Base-by-base conservation (phyloP, 495 filamentous ascomycete genomes). In the Penicillium cataractarum region DNA sequence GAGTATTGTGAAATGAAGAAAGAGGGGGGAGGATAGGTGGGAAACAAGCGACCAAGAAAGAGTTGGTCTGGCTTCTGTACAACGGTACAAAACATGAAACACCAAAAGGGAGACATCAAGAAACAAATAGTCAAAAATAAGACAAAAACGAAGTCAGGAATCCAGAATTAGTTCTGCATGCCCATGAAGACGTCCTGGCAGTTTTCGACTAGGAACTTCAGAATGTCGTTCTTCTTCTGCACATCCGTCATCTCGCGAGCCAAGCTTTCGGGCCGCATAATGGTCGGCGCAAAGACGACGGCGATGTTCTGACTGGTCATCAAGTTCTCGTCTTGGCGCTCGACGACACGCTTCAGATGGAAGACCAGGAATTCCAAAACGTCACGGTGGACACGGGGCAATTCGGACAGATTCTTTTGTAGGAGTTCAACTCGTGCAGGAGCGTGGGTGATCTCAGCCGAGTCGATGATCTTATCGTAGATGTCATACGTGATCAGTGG, bases 231-330 rank as follows among this genome's bases (percentile, higher is more conserved):
- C 84, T 97, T 97, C 60, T 90, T 85, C 65, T 94, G 90, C 80
- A 96, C 95, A 66, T 99, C 96, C 13, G 88, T 92, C 90, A 98
- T 96, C 73, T 99, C 96, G 58, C 92, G 88, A 64, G 96, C 91
- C 64, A 97, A 79, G 63, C 87, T 92, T 71, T 87, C 80, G 26
- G 96, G 92, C 55, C 95, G 83, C 90, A 99, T 95, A 62, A 99
- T 92, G 8, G 96, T 99, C 26, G 96, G 96, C 27, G 96, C 96
- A 68, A 99, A 99, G 29, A 99, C 96, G 59, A 99, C 96, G 6
- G 96, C 92, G 39, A 98, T 80, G 67, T 99, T 99, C 71, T 91
- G 88, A 37, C 94, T 90, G 21, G 91, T 95, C 96, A 99, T 99
- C 75, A 86, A 74, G 70, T 99, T 99, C 69, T 95, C 90, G 17